Evolutionary conservation across 2,329 filamentous ascomycete species (phyloP).

Genomic region (Cadophora sp.): DNA sequence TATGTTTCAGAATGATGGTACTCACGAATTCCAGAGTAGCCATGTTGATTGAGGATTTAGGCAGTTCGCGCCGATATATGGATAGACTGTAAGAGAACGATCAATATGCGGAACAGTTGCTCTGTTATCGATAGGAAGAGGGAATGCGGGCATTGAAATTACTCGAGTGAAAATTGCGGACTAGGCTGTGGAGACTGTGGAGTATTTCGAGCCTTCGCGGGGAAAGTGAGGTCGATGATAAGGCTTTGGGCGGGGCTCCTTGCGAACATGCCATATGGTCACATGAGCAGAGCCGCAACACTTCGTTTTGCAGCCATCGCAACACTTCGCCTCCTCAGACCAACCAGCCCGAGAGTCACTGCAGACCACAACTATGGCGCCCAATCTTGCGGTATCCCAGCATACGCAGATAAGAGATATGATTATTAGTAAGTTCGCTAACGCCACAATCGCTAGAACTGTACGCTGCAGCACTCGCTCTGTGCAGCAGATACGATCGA

Average conservation of each 20-base stretch:
- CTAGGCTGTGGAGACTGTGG: conserved; percentile 17
- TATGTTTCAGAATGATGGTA: too few relatives aligned
- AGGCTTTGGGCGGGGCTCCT: background rate
- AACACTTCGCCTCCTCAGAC: too few relatives aligned
- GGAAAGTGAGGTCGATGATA: background rate
- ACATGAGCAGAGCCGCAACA: too few relatives aligned
- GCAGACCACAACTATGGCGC: too few relatives aligned
- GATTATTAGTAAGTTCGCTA: too few relatives aligned
- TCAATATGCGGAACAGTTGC: too few relatives aligned
- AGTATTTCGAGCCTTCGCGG: conserved; percentile 10
- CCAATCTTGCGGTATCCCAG: too few relatives aligned
- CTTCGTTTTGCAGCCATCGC: too few relatives aligned
- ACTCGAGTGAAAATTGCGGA: conserved; percentile 7
- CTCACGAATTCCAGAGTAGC: too few relatives aligned
- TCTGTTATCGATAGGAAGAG: background rate
- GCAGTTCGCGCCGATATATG: background rate
- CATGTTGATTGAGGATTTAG: too few relatives aligned
- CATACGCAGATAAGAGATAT: too few relatives aligned
- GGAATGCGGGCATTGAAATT: conserved; percentile 19
- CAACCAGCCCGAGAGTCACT: too few relatives aligned
- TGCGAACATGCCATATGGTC: background rate
- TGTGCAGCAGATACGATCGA: conserved; percentile 28
- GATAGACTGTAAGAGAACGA: background rate
- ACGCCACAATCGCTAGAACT: conserved; percentile 22
- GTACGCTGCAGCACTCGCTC: conserved; percentile 27